Evolutionary conservation across 2,329 filamentous ascomycete species (phyloP), one percentile per base, ranked within the genome.

Genomic region (Arthrobotrys entomopaga): DNA sequence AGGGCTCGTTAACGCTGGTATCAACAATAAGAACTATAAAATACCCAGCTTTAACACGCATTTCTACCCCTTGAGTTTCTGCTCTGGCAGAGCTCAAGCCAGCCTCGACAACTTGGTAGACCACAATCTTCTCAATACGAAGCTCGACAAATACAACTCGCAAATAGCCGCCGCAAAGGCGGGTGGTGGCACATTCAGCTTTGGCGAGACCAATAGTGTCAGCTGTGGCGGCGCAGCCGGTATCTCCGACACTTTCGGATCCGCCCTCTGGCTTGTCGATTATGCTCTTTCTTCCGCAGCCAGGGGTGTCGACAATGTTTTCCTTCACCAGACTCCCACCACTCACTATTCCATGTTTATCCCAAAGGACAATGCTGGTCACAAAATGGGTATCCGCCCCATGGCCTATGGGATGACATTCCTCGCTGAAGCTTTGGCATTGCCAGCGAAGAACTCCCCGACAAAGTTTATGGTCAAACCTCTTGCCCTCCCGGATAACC

Each of bases 121-220:
- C 34, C 63, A 67, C 24, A 57, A 46, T 29, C 20, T 49, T 0
- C 63, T 74, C 20, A 50, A 46, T 77, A 40, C 77, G 77, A 38
- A 79, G 78, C 71, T 63, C 77, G 50, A 77, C 77, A 46, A 76
- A 77, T 57, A 76, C 79, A 11, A 77, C 78, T 24, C 58, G 59
- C 40, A 79, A 76, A 67, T 78, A n/a, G 50, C 42, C 10, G 70
- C 70, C 2, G 70, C 70, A 8, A 57, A 53, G 34, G 20, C 20
- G 16, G 63, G 42, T 16, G 70, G 70, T 16, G 77, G 34, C 42
- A 72, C 42, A 61, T 77, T 49, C 48, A 75, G 80, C 53, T 80
- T 83, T 15, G 82, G 81, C 42, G 82, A 83, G 70, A 82, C 81
- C 77, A 83, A 83, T 78, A 81, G 80, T 3, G 81, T 83, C 54